Conservation (phyloP, 208 protist genomes). For the Acanthamoeba healyi region DNA sequence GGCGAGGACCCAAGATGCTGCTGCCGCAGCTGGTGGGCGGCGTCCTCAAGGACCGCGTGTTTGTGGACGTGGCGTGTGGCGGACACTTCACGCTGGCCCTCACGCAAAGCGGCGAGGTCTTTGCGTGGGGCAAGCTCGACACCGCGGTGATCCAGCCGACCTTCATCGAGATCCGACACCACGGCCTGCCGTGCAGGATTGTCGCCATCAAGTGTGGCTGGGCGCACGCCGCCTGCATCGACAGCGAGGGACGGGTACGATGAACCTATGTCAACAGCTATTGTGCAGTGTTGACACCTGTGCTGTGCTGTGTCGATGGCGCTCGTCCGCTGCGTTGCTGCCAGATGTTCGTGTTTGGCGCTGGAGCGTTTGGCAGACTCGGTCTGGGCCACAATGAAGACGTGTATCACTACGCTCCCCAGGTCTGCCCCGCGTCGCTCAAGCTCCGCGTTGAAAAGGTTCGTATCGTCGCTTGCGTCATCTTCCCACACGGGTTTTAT, state of each 20-base stretch:
- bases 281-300: not conserved
- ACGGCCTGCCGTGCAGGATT: not conserved
- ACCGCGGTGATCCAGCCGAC: not conserved
- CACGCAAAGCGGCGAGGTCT: not conserved
- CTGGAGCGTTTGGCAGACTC: not conserved
- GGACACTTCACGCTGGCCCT: not conserved
- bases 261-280: too few species aligned
- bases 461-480: too few species aligned
- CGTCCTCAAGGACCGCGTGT: not conserved
- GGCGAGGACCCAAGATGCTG: not conserved
- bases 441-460: not conserved
- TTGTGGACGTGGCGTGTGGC: slow-evolving; percentile 5
- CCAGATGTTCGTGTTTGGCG: slow-evolving; percentile 32
- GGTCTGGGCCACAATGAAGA: not conserved
- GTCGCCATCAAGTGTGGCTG: not conserved
- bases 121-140: not conserved
- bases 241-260: not conserved
- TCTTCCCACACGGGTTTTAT: too few species aligned
- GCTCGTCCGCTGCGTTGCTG: too few species aligned
- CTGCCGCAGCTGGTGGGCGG: not conserved
- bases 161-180: too few species aligned
- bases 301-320: not conserved
- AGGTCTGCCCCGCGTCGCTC: not conserved
- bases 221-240: not conserved
- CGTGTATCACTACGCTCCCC: not conserved